Evolutionary conservation across 305 asterid species (phyloP).

Genomic region (Lippia alba): DNA sequence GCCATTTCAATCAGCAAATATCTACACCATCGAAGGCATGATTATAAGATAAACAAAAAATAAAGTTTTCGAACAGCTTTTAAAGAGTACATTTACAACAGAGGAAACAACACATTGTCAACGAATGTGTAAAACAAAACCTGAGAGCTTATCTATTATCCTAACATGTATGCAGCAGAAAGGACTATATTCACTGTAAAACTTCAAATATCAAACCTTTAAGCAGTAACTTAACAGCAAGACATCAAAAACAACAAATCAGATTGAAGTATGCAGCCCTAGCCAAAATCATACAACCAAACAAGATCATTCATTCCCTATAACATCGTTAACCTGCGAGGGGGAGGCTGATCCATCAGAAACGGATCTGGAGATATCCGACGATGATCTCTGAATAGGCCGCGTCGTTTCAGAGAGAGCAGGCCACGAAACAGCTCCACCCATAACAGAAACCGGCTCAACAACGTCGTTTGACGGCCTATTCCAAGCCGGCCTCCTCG

Average conservation of each 20-base stretch:
- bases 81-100: constrained; percentile 1
- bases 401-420: constrained; percentile 77
- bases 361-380: constrained; percentile 48
- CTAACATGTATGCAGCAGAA: neutral
- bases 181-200: constrained; percentile 3
- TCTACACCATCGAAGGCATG: too few relatives aligned
- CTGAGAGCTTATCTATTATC: neutral
- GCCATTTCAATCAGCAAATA: constrained; percentile 3
- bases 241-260: neutral
- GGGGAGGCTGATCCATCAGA: constrained; percentile 66
- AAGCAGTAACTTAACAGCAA: constrained; percentile 1
- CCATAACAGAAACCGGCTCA: constrained; percentile 71
- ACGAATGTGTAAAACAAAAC: neutral
- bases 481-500: constrained; percentile 76
- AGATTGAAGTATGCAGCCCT: neutral
- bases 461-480: constrained; percentile 63
- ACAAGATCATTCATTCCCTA: constrained; percentile 7
- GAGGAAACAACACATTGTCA: neutral
- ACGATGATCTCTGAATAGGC: constrained; percentile 49
- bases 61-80: neutral
- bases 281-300: neutral
- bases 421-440: constrained; percentile 83
- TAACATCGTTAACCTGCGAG: constrained; percentile 60
- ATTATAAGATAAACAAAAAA: too few relatives aligned
- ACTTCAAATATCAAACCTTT: neutral